Evolutionary conservation across 1,139 yeast species (phyloP).

Genomic region (Debaryomyces robertsiae): DNA sequence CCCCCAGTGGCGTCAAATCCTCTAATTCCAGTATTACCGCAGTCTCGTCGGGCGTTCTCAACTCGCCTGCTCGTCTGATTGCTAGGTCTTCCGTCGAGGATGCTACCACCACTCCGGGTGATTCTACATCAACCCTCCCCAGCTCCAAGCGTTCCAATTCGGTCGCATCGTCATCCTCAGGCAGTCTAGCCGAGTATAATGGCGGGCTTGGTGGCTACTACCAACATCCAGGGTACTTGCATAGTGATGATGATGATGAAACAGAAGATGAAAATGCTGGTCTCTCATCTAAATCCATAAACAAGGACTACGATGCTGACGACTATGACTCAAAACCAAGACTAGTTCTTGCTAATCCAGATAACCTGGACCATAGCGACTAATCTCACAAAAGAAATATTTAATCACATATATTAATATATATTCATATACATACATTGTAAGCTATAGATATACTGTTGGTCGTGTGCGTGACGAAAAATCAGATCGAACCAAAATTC

Average conservation of each 20-base stretch:
- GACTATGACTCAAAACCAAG: slow-evolving; percentile 47
- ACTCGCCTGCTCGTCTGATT: slow-evolving; percentile 25
- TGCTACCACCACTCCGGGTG: slow-evolving; percentile 22
- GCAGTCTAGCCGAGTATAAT: slow-evolving; percentile 28
- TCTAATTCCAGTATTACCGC: slow-evolving; percentile 25
- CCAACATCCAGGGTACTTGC: slow-evolving; percentile 46
- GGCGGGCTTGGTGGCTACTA: slow-evolving; percentile 37
- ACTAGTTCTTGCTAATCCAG: slow-evolving; percentile 75
- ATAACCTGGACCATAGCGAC: slow-evolving; percentile 37
- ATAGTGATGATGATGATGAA: slow-evolving; percentile 27
- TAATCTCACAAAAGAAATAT: slow-evolving; percentile 10
- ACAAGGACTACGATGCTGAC: slow-evolving; percentile 23
- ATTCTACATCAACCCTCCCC: slow-evolving; percentile 12
- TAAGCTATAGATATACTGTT: slow-evolving; percentile 1
- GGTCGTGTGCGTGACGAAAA: slow-evolving; percentile 1
- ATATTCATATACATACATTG: too few species aligned
- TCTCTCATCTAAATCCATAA: slow-evolving; percentile 8
- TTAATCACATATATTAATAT: too few species aligned
- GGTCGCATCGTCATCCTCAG: slow-evolving; percentile 26
- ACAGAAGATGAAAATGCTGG: slow-evolving; percentile 18
- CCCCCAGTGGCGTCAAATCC: slow-evolving; percentile 21
- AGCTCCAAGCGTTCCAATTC: slow-evolving; percentile 21
- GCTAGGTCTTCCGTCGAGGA: slow-evolving; percentile 35
- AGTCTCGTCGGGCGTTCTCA: slow-evolving; percentile 12
- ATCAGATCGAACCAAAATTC: slow-evolving; percentile 6